Evolutionary conservation across 208 protist genomes (phyloP).

Genomic region (Novymonas esmeraldas): DNA sequence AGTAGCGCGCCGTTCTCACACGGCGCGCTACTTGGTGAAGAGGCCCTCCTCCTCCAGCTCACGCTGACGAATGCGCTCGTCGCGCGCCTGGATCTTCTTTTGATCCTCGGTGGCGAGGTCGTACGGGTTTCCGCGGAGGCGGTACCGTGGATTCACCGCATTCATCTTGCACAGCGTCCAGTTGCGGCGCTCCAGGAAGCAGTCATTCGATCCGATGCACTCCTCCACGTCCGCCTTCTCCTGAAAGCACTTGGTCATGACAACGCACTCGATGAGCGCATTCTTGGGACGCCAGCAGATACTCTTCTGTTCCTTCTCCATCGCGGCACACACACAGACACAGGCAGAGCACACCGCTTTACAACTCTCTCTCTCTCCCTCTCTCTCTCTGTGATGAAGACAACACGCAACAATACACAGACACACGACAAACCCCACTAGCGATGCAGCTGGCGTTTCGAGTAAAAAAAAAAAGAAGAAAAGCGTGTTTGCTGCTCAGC

Average conservation of each 20-base stretch:
- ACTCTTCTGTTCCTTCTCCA: conserved; percentile 83
- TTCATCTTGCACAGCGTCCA: conserved; percentile 92
- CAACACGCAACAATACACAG: no score
- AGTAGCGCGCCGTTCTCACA: no score
- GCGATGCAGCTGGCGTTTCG: no score
- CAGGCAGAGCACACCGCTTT: no score
- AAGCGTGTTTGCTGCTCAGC: no score
- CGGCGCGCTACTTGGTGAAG: conserved; percentile 43
- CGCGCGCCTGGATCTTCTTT: conserved; percentile 85
- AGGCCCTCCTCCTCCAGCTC: conserved; percentile 86
- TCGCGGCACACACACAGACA: no score
- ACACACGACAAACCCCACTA: no score
- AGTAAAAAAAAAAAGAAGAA: no score
- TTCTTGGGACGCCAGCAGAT: conserved; percentile 91
- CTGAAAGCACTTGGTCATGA: conserved; percentile 87
- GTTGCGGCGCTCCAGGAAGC: conserved; percentile 84
- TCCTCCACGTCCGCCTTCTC: conserved; percentile 81
- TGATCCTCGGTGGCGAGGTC: conserved; percentile 87
- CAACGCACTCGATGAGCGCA: conserved; percentile 84
- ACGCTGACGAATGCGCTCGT: conserved; percentile 80
- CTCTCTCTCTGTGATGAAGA: no score
- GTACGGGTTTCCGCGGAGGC: conserved; percentile 87
- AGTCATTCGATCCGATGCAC: conserved; percentile 79
- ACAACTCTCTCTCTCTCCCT: no score
- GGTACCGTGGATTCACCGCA: conserved; percentile 85